Evolutionary conservation across 2,329 filamentous ascomycete species (phyloP), one percentile per base, ranked within the genome.

Genomic region (Massarina eburnea): DNA sequence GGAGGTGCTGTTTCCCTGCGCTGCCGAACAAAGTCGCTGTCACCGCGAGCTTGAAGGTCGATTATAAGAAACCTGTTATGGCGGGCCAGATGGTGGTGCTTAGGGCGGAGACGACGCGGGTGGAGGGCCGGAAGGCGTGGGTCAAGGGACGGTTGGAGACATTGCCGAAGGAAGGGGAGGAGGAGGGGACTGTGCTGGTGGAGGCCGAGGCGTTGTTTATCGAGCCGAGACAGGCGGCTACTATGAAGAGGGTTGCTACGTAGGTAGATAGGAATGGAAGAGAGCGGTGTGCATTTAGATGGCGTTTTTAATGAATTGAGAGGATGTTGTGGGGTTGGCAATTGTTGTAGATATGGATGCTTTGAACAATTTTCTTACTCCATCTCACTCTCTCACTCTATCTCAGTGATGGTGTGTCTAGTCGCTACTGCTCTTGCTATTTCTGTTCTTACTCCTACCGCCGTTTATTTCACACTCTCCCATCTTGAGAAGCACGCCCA

Each of bases 41-140:
- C 67, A 97, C 94, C 32, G 94, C 92, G 41, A 92, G 85, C 63
- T 74, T 99, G 59, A 91, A 81, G 55, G 76, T 85, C 49, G 85
- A 95, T 70, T 99, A 96, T 72, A 84, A 86, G 59, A 83, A 83
- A 50, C 94, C 94, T 4, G 86, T 88, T 35, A 83, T 81, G 59
- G 90, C 91, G 5, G 81, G 83, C 18, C 81, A 81, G 49, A 94
- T 87, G 64, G 76, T 95, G 22, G 89, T 95, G 34, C 73, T 99
- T 47, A 80, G 81, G 51, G 91, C 89, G 3, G 81, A 83, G 66
- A 96, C 91, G 17, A 85, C 82, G 8, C 91, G 87, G 74, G 88
- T 92, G 1, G 91, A 97, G 66, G 92, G 94, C 1, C 80, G 94
- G 51, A 97, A 97, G 76, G 92, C 91, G 10, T 96, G 90, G 90